phyloP scores from a whole-genome alignment of 1,139 yeast genomes.

The Yamadazyma kanchanaburiensis region DNA sequence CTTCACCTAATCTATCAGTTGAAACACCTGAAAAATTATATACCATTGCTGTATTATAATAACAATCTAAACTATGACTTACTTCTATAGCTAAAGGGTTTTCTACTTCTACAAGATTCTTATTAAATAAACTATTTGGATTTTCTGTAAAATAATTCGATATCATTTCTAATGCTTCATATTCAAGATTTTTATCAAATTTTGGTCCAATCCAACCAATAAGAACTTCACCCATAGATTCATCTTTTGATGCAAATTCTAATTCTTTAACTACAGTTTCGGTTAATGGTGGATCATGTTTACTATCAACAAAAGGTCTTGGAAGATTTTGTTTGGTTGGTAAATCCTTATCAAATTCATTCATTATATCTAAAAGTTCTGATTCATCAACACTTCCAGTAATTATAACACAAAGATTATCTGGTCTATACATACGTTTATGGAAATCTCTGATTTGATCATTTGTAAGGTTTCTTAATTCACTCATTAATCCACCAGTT shows the following conservation, averaged over 20 bases:
- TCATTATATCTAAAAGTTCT: conserved; percentile 62
- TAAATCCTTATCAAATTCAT: conserved; percentile 59
- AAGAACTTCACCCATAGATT: conserved; percentile 72
- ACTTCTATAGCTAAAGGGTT: conserved; percentile 79
- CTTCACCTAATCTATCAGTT: conserved; percentile 51
- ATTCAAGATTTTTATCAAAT: conserved; percentile 47
- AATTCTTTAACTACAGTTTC: conserved; percentile 46
- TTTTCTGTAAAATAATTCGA: conserved; percentile 78
- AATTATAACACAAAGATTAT: conserved; percentile 76
- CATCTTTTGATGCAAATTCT: conserved; percentile 88
- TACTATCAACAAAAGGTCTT: conserved; percentile 83
- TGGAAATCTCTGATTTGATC: conserved; percentile 79
- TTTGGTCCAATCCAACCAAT: conserved; percentile 85
- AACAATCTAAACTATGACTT: conserved; percentile 69
- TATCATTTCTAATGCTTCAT: conserved; percentile 67
- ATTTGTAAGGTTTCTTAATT: conserved; percentile 68
- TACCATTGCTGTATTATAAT: conserved; percentile 54
- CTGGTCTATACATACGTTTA: conserved; percentile 68
- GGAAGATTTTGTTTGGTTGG: conserved; percentile 36
- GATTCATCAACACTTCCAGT: conserved; percentile 79
- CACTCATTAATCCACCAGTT: conserved; percentile 87
- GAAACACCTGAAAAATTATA: conserved; percentile 76
- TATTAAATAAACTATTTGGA: conserved; percentile 65
- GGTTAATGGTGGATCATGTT: conserved; percentile 41
- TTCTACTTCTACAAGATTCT: conserved; percentile 72